Evolutionary conservation across 345 rosid species (phyloP), one percentile per base, ranked within the genome.

Genomic region (Euphorbia tirucalli): DNA sequence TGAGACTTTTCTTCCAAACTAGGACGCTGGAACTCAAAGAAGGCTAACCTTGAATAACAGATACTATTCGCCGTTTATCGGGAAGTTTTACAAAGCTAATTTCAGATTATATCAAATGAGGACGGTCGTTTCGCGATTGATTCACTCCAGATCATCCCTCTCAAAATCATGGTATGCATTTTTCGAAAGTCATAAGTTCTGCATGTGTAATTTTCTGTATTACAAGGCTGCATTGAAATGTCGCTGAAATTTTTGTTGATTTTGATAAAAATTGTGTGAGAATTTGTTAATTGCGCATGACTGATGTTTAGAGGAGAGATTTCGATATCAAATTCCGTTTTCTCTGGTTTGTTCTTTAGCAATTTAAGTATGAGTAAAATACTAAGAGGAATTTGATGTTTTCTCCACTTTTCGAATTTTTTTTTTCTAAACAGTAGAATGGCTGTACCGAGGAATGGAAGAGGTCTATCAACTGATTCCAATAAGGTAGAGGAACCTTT

Each of bases 401-500:
- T 46, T 10, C 7, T 46, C 52, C 14, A 11, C 13, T 11, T 46
- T 48, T 18, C 1, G 0, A 16, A 1, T 6, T 52, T 35, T 16
- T 37, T 19, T 52, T 21, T 59, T 18, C 0, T 13, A 63, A 54
- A 48, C 15, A 89, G 97, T 77, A 46, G 75, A 18, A 71, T 81
- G 11, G 72, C 82, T 57, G 82, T 79, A 0, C 77, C 81, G 7
- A 41, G 69, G 68, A 81, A 75, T 25, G 81, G 81, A 65, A 91
- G 97, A 75, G 80, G 69, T 83, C 74, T 88, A 32, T 82, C 96
- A 0, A 87, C 88, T 6, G 94, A 89, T 63, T 89, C 97, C 44
- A 83, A 79, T 74, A 91, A 89, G 87, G 82, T 86, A 7, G 97
- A 92, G 39, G 97, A 89, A 70, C 87, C 93, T 22, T 83, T 87